Percentiles rank a stretch among this genome's conserved stretches.
These are phyloP conservation scores for Mortierella antarctica DNA, from an alignment of 192 early-diverging fungal species.

Conservation along the genomic window DNA sequence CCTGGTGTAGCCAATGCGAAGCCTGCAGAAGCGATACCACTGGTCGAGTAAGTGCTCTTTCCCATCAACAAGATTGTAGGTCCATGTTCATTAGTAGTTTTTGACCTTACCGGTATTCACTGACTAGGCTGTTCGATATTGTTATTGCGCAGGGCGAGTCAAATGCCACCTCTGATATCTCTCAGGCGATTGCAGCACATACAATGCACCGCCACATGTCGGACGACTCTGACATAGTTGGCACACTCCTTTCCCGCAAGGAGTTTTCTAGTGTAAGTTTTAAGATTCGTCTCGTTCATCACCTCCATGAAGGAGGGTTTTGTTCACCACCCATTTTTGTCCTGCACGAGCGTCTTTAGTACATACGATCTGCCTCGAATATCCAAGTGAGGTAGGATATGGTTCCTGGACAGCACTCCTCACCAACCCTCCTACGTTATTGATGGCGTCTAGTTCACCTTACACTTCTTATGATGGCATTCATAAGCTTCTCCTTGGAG, in stretches of 20 bases:
- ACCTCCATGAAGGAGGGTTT: no score
- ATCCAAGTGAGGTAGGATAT: slow-evolving; percentile 23
- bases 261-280: no score
- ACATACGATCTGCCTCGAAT: slow-evolving; percentile 19
- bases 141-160: slow-evolving; percentile 34
- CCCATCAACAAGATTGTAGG: neutral
- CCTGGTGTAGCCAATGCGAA: neutral
- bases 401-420: neutral
- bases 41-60: slow-evolving; percentile 21
- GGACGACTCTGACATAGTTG: neutral
- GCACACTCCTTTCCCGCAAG: neutral
- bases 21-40: neutral
- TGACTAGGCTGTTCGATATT: slow-evolving; percentile 27
- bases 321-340: no score
- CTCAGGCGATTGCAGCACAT: neutral
- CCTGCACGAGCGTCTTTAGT: slow-evolving; percentile 17
- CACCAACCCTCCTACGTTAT: neutral
- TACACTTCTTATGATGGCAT: neutral
- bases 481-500: slow-evolving; percentile 9
- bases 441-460: neutral
- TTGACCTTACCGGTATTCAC: neutral
- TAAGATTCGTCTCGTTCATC: no score
- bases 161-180: slow-evolving; percentile 10
- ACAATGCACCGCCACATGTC: neutral
- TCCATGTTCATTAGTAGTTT: neutral